Base-by-base conservation (phyloP, 1,284 basidiomycete genomes). In the Leccinum variabile region DNA sequence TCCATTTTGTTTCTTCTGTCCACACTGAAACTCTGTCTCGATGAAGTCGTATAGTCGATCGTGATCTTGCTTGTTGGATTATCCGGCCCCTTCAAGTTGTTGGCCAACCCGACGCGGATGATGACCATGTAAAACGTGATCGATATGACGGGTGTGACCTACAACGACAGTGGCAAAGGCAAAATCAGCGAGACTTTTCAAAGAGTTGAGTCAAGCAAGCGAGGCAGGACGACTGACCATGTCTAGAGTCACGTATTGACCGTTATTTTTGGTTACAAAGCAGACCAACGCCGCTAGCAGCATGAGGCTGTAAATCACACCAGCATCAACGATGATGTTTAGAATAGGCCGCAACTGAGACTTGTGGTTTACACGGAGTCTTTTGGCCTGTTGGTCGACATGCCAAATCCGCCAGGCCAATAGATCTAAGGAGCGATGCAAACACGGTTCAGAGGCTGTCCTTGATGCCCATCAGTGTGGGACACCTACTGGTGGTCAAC, bases 71-170 rank as follows among this genome's bases (percentile, higher is more conserved):
- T 52, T 18, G 16, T 30, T 8, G 54, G 62, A 33, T n/a, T 62
- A 13, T 18, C 39, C 14, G 46, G 59, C 10, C 25, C 49, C 14
- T 56, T 22, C 18, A 22, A 22, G 18, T 22, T 59, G 22, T 61
- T 58, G 14, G 66, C 54, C 28, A 70, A 13, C 3, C 66, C 68
- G 6, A 68, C 63, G 5, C 69, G 68, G 9, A 69, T 69, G 3
- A 69, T 69, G 28, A 69, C 61, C 68, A 69, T 69, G 22, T 69
- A 71, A 56, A 71, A 71, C 28, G 68, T 68, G 59, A 69, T 71
- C 6, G 68, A 71, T 30, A 69, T 69, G 46, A 71, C 59, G 7
- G 68, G 69, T 44, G 58, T 61, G 28, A 66, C 61, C 62, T 71
- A n/a, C 32, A 32, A 35, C 9, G 58, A n/a, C 33, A 25, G 1